Evolutionary conservation across 2,329 filamentous ascomycete genomes (phyloP).

Genomic region (Aspergillus puulaauensis): DNA sequence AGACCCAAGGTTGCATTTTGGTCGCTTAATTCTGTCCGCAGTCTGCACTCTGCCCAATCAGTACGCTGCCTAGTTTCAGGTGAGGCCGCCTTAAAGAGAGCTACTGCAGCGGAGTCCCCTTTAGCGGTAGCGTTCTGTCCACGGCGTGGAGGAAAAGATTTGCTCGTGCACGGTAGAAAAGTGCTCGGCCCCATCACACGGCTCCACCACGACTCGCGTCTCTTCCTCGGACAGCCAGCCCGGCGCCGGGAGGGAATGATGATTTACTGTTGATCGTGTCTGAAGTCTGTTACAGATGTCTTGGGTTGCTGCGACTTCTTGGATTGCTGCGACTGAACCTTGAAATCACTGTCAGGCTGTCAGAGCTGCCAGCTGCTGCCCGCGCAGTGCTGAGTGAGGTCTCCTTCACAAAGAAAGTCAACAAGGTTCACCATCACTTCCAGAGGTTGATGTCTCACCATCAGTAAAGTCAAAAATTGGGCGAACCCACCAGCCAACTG

Average conservation of each 20-base stretch:
- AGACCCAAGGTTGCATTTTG: conserved; percentile 9
- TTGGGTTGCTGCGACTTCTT: not conserved
- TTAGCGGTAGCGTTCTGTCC: not conserved
- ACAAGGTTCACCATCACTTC: too few species aligned
- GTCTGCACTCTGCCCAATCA: conserved; percentile 2
- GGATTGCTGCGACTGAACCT: not conserved
- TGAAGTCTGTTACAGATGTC: conserved; percentile 15
- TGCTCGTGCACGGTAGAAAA: not conserved
- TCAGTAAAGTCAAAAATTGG: not conserved
- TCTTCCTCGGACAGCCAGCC: not conserved
- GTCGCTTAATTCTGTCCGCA: not conserved
- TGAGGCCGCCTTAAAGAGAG: not conserved
- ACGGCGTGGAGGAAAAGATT: not conserved
- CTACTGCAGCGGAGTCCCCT: not conserved
- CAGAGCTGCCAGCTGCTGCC: too few species aligned
- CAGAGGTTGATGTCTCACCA: conserved; percentile 2
- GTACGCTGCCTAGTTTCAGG: conserved; percentile 8
- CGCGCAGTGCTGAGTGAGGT: not conserved
- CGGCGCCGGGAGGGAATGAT: not conserved
- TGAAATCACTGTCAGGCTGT: not conserved
- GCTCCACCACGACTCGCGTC: not conserved
- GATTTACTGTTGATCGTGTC: conserved; percentile 18
- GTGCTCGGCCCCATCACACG: not conserved
- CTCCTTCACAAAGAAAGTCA: not conserved
- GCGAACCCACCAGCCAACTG: not conserved